A percentile compares a stretch with the other conserved stretches of the same genome.
These are phyloP conservation scores for Cryptosporidium ryanae DNA, from an alignment of 169 alveolate genomes.

Conservation along the genomic window DNA sequence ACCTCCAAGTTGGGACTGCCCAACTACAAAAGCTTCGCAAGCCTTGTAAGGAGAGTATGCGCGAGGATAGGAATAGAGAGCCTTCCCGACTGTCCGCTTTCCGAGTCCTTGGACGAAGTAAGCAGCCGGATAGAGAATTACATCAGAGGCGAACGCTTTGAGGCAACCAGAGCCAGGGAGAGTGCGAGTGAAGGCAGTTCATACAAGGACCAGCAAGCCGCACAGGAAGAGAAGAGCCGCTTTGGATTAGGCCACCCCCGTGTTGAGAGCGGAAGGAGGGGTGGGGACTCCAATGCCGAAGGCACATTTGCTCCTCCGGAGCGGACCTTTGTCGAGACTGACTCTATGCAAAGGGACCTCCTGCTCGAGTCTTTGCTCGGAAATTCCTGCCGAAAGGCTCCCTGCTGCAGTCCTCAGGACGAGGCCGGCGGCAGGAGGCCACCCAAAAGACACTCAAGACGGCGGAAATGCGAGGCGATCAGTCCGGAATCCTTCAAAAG, in stretches of 20 bases:
- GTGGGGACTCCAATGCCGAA: neutral
- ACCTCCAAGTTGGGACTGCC: constrained; percentile 10
- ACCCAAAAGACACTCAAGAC: neutral
- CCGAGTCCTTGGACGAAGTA: constrained; percentile 17
- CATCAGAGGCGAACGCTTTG: neutral
- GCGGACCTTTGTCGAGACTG: too few relatives aligned
- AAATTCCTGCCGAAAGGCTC: too few relatives aligned
- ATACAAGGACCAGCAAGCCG: neutral
- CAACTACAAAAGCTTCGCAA: constrained; percentile 44
- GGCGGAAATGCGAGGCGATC: neutral
- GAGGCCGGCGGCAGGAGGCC: neutral
- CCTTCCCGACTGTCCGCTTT: constrained; percentile 26
- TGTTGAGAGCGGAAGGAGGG: constrained; percentile 3
- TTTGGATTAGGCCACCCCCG: neutral
- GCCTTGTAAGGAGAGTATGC: constrained; percentile 30
- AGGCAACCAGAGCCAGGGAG: too few relatives aligned
- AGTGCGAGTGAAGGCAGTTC: too few relatives aligned
- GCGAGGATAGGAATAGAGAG: constrained; percentile 6
- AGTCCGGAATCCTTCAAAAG: constrained; percentile 16
- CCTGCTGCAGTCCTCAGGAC: neutral
- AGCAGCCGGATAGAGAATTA: constrained; percentile 9
- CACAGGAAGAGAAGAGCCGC: neutral
- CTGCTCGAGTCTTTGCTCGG: too few relatives aligned
- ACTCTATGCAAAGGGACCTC: too few relatives aligned
- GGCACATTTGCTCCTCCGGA: too few relatives aligned